Conservation (phyloP, 176 grass and related monocot genomes). For the Juncus effusus region DNA sequence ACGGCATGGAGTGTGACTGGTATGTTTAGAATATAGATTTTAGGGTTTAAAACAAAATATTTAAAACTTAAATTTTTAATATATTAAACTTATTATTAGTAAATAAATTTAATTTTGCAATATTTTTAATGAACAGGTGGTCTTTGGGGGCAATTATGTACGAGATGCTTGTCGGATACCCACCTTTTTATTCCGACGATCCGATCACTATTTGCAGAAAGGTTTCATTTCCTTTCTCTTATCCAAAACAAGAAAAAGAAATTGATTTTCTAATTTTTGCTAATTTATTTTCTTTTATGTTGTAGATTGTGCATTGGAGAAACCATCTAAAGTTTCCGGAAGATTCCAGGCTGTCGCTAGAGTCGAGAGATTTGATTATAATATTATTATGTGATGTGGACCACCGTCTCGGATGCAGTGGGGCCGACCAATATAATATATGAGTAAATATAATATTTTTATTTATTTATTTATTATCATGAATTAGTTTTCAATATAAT, state of each 20-base stretch:
- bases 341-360: constrained; percentile 70
- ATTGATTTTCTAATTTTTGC: too few relatives aligned
- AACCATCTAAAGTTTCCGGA: constrained; percentile 98
- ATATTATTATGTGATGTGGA: constrained; percentile 97
- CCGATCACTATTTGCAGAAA: constrained; percentile 93
- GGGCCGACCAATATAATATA: constrained; percentile 71
- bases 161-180: constrained; percentile 98
- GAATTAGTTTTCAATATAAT: too few relatives aligned
- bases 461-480: too few relatives aligned
- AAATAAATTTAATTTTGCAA: neutral
- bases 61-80: too few relatives aligned
- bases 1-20: constrained; percentile 99
- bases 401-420: constrained; percentile 71
- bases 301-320: constrained; percentile 97
- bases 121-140: constrained; percentile 78
- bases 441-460: too few relatives aligned
- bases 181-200: constrained; percentile 93
- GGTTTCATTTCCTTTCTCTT: too few relatives aligned
- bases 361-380: constrained; percentile 87
- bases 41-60: too few relatives aligned
- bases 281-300: too few relatives aligned
- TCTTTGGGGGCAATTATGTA: constrained; percentile 98
- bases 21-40: too few relatives aligned
- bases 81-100: neutral
- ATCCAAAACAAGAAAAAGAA: too few relatives aligned